phyloP scores from a whole-genome alignment of 202 grass and related monocot genomes.

The Zoysia matrella region DNA sequence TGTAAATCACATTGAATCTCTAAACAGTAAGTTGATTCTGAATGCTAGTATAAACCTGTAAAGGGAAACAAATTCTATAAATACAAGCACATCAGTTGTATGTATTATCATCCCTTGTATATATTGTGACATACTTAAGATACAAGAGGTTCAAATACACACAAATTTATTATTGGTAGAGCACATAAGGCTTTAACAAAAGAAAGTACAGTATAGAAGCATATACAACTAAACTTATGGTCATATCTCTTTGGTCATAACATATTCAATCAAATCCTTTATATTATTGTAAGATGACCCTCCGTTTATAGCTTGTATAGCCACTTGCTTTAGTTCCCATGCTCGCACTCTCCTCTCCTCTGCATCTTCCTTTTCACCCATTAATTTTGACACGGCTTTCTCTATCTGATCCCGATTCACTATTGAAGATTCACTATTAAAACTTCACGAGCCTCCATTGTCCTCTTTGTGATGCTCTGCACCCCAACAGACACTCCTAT shows the following conservation, averaged over 20 bases:
- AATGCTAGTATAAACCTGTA: not conserved
- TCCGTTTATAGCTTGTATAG: conserved; percentile 44
- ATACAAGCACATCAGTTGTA: not conserved
- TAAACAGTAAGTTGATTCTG: not conserved
- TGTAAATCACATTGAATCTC: not conserved
- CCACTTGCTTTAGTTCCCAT: conserved; percentile 11
- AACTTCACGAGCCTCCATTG: not conserved
- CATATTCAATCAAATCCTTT: conserved; percentile 45
- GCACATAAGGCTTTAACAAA: not conserved
- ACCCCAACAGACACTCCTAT: conserved; percentile 48
- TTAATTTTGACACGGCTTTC: conserved; percentile 32
- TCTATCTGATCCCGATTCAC: conserved; percentile 41
- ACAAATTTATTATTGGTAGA: not conserved
- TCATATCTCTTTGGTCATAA: conserved; percentile 14
- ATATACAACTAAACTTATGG: conserved; percentile 9
- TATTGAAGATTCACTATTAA: conserved; percentile 5
- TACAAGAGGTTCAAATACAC: not conserved
- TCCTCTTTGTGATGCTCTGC: conserved; percentile 27
- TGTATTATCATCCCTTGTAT: not conserved
- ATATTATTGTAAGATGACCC: conserved; percentile 57
- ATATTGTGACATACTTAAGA: not conserved
- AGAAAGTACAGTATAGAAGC: not conserved
- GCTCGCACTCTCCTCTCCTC: conserved; percentile 50
- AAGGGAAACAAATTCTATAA: not conserved
- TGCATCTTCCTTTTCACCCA: conserved; percentile 44